Percentiles rank a stretch among this genome's conserved stretches.
Evolutionary conservation across 164 flowering plant species (phyloP).

Genomic region (Akebia trifoliata): DNA sequence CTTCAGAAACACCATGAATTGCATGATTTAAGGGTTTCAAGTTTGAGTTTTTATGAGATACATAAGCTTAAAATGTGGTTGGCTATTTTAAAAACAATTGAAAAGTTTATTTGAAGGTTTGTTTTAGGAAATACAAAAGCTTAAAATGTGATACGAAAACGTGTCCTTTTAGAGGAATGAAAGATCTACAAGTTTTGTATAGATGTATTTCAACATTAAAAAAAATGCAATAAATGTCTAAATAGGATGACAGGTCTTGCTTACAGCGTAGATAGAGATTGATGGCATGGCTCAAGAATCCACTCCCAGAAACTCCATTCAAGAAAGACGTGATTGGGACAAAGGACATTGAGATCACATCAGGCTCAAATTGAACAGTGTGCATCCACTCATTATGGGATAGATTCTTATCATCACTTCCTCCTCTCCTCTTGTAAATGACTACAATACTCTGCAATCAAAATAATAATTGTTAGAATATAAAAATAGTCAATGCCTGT

Average conservation of each 20-base stretch:
- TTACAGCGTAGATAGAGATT: constrained; percentile 91
- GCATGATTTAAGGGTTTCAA: no score
- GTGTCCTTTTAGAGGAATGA: no score
- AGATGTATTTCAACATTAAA: no score
- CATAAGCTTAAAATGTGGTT: no score
- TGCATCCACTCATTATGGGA: constrained; percentile 73
- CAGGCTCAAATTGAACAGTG: constrained; percentile 75
- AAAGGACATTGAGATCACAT: constrained; percentile 88
- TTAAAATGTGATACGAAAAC: no score
- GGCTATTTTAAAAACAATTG: no score
- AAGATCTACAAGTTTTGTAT: no score
- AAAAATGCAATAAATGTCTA: no score
- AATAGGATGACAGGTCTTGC: constrained; percentile 19
- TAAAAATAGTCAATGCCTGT: not conserved
- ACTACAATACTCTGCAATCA: constrained; percentile 49
- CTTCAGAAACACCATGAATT: no score
- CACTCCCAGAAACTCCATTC: constrained; percentile 90
- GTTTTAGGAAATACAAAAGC: no score
- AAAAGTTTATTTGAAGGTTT: no score
- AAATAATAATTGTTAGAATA: not conserved
- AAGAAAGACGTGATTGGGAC: constrained; percentile 87
- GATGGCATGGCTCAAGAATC: constrained; percentile 96
- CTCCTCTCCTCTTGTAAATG: constrained; percentile 83
- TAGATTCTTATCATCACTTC: constrained; percentile 49
- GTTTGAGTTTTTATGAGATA: no score